Evolutionary conservation across 495 filamentous ascomycete species (phyloP).

Genomic region (Penicillium angulare): DNA sequence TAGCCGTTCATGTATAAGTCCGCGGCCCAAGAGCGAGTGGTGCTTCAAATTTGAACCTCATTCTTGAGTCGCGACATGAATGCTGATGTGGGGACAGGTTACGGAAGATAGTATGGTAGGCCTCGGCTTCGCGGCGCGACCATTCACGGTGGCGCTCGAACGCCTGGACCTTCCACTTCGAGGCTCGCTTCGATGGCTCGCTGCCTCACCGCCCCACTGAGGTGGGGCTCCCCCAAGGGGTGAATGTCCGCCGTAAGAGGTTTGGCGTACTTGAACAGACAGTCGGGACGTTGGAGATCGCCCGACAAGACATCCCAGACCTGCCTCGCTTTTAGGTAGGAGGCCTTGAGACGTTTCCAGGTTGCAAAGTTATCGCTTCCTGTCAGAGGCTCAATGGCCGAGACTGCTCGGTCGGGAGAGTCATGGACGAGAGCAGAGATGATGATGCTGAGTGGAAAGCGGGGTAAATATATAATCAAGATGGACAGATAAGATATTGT

Average conservation of each 20-base stretch:
- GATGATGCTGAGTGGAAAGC: background rate
- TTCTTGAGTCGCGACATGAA: constrained; percentile 8
- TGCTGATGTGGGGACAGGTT: constrained; percentile 9
- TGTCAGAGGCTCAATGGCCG: constrained; percentile 4
- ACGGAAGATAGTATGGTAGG: constrained; percentile 2
- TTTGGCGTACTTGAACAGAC: constrained; percentile 4
- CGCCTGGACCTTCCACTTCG: constrained; percentile 11
- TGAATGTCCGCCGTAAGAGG: constrained; percentile 2
- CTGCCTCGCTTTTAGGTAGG: constrained; percentile 15
- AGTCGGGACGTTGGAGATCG: constrained; percentile 6
- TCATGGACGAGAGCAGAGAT: constrained; percentile 16
- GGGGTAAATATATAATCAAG: constrained; percentile 1
- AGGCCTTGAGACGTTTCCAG: constrained; percentile 17
- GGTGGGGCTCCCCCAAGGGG: constrained; percentile 4
- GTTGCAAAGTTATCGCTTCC: constrained; percentile 16
- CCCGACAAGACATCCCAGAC: constrained; percentile 11
- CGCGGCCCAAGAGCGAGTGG: no score
- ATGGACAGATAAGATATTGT: background rate
- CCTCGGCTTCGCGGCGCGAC: constrained; percentile 5
- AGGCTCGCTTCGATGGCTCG: constrained; percentile 8
- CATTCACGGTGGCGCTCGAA: constrained; percentile 4
- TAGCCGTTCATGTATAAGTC: no score
- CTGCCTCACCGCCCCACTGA: constrained; percentile 6
- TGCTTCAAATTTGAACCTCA: no score
- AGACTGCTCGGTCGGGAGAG: constrained; percentile 16